Percentiles rank a stretch among this genome's conserved stretches.
Conservation (phyloP, 768 basidiomycete species). For the Pulveroboletus sp. region DNA sequence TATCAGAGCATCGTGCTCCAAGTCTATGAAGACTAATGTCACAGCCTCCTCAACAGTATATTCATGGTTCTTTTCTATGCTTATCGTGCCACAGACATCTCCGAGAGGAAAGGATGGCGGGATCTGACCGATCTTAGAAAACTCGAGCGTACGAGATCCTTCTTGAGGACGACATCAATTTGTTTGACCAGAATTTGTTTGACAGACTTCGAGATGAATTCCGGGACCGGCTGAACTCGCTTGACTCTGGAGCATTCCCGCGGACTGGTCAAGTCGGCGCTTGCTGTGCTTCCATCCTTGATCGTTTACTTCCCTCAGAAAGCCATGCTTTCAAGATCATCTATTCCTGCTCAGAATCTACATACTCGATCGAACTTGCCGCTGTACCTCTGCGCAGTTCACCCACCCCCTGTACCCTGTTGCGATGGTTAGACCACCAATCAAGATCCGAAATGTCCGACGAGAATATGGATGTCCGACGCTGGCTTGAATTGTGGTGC, state of each 20-base stretch:
- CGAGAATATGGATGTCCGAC: too few species aligned
- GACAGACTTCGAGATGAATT: background rate
- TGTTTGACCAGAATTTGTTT: background rate
- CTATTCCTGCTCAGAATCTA: background rate
- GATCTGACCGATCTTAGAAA: background rate
- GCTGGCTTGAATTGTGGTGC: too few species aligned
- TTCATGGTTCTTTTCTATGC: conserved; percentile 11
- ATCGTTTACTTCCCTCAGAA: background rate
- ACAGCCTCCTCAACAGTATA: background rate
- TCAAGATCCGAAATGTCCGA: too few species aligned
- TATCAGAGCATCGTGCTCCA: too few species aligned
- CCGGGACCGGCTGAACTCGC: background rate
- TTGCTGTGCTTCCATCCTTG: background rate
- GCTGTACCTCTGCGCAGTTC: background rate
- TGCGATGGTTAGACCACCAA: too few species aligned
- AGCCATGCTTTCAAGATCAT: too few species aligned
- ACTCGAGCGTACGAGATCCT: background rate
- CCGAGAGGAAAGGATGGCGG: background rate
- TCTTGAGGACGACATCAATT: background rate
- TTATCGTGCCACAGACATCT: background rate
- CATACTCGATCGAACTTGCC: background rate
- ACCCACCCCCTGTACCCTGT: too few species aligned
- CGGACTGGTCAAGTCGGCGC: background rate
- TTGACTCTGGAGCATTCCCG: background rate
- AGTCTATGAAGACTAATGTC: too few species aligned